These are phyloP conservation scores for Globisporangium orthogonon DNA, from an alignment of 352 stramenopile species.

Conservation along the genomic window DNA sequence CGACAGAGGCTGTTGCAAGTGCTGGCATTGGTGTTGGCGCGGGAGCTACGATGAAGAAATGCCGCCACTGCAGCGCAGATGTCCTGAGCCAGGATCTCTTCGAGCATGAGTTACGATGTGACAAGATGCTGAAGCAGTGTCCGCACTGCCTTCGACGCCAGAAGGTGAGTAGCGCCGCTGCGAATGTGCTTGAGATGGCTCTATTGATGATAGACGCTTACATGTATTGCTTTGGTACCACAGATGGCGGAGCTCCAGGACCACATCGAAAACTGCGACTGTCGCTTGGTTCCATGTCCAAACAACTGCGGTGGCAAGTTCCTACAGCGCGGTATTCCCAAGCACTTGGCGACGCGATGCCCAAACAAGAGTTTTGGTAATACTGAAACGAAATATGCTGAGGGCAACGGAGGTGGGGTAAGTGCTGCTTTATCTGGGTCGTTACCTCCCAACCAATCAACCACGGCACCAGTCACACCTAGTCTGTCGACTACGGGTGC, in stretches of 20 bases:
- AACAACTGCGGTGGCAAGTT: slow-evolving; percentile 80
- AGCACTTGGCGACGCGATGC: slow-evolving; percentile 69
- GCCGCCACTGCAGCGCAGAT: slow-evolving; percentile 50
- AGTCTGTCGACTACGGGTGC: background rate
- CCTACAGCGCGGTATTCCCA: slow-evolving; percentile 64
- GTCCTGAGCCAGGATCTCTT: slow-evolving; percentile 37
- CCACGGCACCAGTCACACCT: too few species aligned
- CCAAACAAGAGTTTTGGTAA: slow-evolving; percentile 22
- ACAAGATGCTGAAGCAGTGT: slow-evolving; percentile 80
- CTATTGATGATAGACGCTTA: background rate
- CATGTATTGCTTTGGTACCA: background rate
- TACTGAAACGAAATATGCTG: background rate
- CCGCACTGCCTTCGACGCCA: slow-evolving; percentile 74
- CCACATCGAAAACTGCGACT: slow-evolving; percentile 80
- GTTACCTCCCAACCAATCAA: background rate
- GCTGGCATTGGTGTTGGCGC: background rate
- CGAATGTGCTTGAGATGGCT: background rate
- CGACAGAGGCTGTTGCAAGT: background rate
- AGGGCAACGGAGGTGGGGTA: background rate
- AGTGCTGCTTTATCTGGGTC: background rate
- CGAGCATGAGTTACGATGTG: slow-evolving; percentile 71
- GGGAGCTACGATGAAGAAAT: slow-evolving; percentile 39
- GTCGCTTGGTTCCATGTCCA: slow-evolving; percentile 64
- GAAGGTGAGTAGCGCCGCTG: slow-evolving; percentile 27
- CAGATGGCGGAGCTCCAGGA: slow-evolving; percentile 70